Conservation (phyloP, 345 rosid genomes). For the Lagerstroemia speciosa region DNA sequence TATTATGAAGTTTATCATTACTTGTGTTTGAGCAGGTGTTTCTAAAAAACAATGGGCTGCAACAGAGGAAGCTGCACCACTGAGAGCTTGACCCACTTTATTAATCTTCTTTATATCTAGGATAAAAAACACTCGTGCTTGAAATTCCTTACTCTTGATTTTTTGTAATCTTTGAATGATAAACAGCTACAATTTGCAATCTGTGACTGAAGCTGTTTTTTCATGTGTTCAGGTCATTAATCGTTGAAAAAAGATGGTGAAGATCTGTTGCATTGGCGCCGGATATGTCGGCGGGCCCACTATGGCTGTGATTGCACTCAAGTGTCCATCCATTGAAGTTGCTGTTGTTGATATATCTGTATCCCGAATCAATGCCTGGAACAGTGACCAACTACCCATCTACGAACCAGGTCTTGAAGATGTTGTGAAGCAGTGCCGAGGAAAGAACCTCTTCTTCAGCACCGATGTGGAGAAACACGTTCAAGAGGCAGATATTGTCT, state of each 20-base stretch:
- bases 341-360: slow-evolving; percentile 85
- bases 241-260: slow-evolving; percentile 57
- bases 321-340: slow-evolving; percentile 82
- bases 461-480: slow-evolving; percentile 85
- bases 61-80: background rate
- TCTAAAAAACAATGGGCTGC: background rate
- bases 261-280: slow-evolving; percentile 95
- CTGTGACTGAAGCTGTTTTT: background rate
- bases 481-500: slow-evolving; percentile 72
- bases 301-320: slow-evolving; percentile 90
- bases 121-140: background rate
- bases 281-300: slow-evolving; percentile 97
- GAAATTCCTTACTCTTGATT: background rate
- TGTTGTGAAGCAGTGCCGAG: slow-evolving; percentile 76
- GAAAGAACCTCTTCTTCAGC: slow-evolving; percentile 87
- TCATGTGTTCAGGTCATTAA: slow-evolving; percentile 11
- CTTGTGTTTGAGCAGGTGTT: background rate
- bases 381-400: slow-evolving; percentile 81
- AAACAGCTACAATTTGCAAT: background rate
- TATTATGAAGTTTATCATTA: background rate
- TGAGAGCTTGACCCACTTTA: background rate
- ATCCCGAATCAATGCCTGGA: slow-evolving; percentile 73
- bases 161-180: background rate
- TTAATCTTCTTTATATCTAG: background rate
- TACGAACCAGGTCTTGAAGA: slow-evolving; percentile 87